Evolutionary conservation across 306 rosid genomes (phyloP), one percentile per base, ranked within the genome.

Genomic region (Senna tora): DNA sequence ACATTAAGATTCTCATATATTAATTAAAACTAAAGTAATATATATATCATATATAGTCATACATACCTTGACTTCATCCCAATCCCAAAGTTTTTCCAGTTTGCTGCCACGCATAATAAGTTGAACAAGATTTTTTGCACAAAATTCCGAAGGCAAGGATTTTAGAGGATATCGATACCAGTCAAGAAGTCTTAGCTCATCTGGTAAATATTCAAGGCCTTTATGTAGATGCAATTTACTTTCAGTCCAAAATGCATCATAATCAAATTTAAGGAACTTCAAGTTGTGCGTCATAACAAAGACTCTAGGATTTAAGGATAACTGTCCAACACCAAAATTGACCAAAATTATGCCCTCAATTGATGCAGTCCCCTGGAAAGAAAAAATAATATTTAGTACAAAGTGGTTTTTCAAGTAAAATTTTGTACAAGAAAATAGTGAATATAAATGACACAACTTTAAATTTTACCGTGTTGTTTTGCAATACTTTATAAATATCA

Each of bases 251-350:
- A 12, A 1, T 10, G n/a, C 9, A 41, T 39, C 6, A 17, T 25
- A n/a, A 16, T 9, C 9, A 36, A 36, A 60, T 62, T 62, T 38
- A 39, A 62, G 67, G 39, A 62, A 38, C 16, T 62, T 62, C 17
- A 62, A 5, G 50, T 61, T 19, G 32, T 61, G 67, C 67, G 38
- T 61, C 16, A 9, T 61, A 36, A 9, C 28, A 61, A 61, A 61
- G 30, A 36, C 67, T 61, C 19, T 30, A 36, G 67, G 67, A 61
- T 38, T 38, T 38, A 61, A 36, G n/a, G n/a, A n/a, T n/a, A n/a
- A n/a, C n/a, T n/a, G n/a, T n/a, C n/a, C n/a, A n/a, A 46, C 7
- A 36, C 49, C 36, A 19, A 15, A 9, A 9, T 12, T 38, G 32
- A 17, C 49, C 9, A 61, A 1, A 10, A 21, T 36, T 19, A 61